phyloP scores from a whole-genome alignment of 441 rosid species.

The Erodium texanum region DNA sequence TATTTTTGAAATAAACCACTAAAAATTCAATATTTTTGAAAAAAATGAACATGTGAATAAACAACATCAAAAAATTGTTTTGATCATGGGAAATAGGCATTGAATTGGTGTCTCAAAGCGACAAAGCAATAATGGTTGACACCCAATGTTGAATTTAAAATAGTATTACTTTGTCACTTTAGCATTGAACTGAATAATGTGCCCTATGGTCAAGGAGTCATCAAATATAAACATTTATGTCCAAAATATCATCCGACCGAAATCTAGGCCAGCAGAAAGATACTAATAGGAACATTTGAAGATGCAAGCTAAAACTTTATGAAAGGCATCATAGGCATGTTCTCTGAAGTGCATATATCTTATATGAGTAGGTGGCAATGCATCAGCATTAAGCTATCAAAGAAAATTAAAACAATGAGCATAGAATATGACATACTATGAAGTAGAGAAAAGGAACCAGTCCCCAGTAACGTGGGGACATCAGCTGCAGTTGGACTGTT shows the following conservation, averaged over 20 bases:
- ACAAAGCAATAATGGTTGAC: slow-evolving; percentile 2
- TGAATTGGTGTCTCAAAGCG: no score
- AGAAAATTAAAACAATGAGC: slow-evolving; percentile 3
- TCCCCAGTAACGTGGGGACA: slow-evolving; percentile 88
- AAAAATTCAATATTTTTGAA: no score
- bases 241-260: background rate
- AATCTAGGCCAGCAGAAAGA: slow-evolving; percentile 3
- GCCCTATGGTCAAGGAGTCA: background rate
- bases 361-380: background rate
- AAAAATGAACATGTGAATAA: no score
- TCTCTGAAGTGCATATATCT: slow-evolving; percentile 3
- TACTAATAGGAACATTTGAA: background rate
- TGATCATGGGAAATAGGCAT: no score
- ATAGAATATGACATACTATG: slow-evolving; percentile 59
- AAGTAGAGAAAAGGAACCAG: slow-evolving; percentile 82
- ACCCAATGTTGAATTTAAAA: background rate
- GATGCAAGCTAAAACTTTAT: background rate
- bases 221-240: background rate
- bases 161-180: background rate
- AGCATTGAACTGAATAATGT: background rate
- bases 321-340: background rate
- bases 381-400: background rate
- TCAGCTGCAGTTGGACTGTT: slow-evolving; percentile 60
- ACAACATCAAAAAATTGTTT: no score
- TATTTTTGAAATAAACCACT: no score